Conservation (phyloP, 805 yeast genomes). For the Starmera caribaea region DNA sequence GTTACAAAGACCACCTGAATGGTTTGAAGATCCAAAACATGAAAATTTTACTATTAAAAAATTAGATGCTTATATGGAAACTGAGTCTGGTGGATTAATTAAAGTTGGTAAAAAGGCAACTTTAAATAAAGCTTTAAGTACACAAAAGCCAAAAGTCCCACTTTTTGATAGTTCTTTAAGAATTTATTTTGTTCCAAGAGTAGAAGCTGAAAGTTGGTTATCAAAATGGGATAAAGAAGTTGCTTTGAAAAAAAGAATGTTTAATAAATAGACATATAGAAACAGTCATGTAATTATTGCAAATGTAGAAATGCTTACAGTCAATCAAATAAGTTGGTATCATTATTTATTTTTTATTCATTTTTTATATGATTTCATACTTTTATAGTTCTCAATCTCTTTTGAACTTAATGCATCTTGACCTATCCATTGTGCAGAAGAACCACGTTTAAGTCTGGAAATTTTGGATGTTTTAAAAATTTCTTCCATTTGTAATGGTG, state of each 20-base stretch:
- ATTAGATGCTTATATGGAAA: conserved; percentile 73
- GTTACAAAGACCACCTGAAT: conserved; percentile 55
- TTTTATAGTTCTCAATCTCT: conserved; percentile 38
- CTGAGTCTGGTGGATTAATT: conserved; percentile 72
- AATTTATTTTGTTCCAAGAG: conserved; percentile 72
- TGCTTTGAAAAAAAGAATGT: conserved; percentile 40
- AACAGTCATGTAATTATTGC: not conserved
- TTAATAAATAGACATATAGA: not conserved
- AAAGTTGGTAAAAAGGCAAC: conserved; percentile 74
- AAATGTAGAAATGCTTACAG: not conserved
- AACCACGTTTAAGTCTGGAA: conserved; percentile 43
- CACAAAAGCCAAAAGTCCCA: conserved; percentile 58
- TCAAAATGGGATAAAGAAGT: conserved; percentile 51
- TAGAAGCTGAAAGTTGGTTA: conserved; percentile 56
- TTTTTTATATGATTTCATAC: conserved; percentile 23
- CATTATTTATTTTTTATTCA: not conserved
- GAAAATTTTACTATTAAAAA: conserved; percentile 46
- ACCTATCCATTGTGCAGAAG: conserved; percentile 37
- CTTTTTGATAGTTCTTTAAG: conserved; percentile 66
- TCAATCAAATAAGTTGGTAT: not conserved
- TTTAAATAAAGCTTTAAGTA: conserved; percentile 52
- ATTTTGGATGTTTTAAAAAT: conserved; percentile 45
- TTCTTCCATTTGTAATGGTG: conserved; percentile 59
- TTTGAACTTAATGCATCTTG: conserved; percentile 34
- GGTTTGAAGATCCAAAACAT: conserved; percentile 55